Base-by-base conservation (phyloP, 352 stramenopile genomes). In the Thraustochytrium striatum region DNA sequence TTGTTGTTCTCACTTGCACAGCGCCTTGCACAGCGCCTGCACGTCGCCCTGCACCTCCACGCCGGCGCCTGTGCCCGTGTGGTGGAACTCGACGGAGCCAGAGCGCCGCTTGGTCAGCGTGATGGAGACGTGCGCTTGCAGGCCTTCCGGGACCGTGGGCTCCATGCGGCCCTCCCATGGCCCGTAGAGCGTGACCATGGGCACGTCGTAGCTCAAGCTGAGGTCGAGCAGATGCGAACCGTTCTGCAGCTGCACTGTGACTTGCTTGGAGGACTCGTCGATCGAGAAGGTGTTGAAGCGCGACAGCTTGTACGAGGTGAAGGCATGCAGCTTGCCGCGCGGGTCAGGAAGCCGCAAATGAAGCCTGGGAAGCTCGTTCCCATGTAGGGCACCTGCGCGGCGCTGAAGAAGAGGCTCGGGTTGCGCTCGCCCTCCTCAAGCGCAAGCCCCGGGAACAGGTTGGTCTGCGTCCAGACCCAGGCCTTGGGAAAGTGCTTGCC, bases 401-500 rank as follows among this genome's bases (percentile, higher is more conserved):
- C 47, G 16, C 16, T 21, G 25, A 55, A 55, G 25, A 55, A 55
- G 16, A 55, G 25, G 47, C 47, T 55, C 25, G 47, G 47, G 16
- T 25, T 25, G n/a, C n/a, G n/a, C n/a, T n/a, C n/a, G 25, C 47
- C 47, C 16, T 16, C 25, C 47, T 55, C 47, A 16, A 55, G 16
- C 16, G 16, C 25, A 21, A 25, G 16, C 16, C 25, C 47, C 25
- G 16, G 70, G 36, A 83, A 83, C 41, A 68, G 78, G 57, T 83
- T 83, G 35, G 80, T 82, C 55, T 83, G 80, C n/a, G 81, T 82
- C 80, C 80, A 83, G n/a, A 83, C 43, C 80, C 80, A 83, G 43
- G 61, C 38, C 1, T 58, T 70, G 28, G 80, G 80, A 41, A 83
- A 83, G 2, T 50, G 61, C 16, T 68, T 82, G 2, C 80, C 80